These are phyloP conservation scores for Pontederia crassipes DNA, from an alignment of 176 grass and related monocot species.

Conservation along the genomic window DNA sequence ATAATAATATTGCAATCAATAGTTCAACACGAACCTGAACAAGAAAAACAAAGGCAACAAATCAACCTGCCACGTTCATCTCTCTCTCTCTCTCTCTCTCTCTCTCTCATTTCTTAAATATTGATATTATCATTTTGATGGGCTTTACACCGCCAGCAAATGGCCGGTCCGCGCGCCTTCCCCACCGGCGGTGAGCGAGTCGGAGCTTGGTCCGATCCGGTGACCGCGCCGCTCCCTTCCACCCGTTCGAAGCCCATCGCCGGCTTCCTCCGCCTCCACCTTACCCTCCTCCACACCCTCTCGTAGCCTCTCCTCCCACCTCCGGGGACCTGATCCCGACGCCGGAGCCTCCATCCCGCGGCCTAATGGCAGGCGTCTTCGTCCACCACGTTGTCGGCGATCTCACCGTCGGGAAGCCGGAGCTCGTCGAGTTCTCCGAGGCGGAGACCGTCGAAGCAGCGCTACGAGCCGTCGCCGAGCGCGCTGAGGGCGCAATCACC, in stretches of 20 bases:
- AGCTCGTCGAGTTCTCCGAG: slow-evolving; percentile 57
- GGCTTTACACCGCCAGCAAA: no score
- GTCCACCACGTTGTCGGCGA: slow-evolving; percentile 90
- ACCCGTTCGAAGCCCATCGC: not conserved
- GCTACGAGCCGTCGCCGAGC: slow-evolving; percentile 50
- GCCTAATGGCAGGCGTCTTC: slow-evolving; percentile 63
- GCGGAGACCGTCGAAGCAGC: slow-evolving; percentile 62
- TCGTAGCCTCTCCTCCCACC: slow-evolving; percentile 49
- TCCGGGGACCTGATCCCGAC: slow-evolving; percentile 61
- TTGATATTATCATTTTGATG: no score
- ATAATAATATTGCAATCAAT: no score
- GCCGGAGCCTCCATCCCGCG: not conserved
- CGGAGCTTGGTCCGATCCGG: no score
- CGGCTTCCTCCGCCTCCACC: slow-evolving; percentile 22
- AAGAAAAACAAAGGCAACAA: no score
- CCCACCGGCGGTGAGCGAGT: no score
- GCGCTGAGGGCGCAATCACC: slow-evolving; percentile 56
- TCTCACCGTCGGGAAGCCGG: slow-evolving; percentile 75
- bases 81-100: no score
- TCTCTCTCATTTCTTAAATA: not conserved
- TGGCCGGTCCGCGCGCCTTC: no score
- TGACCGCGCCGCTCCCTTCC: no score
- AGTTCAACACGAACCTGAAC: no score
- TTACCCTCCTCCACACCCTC: slow-evolving; percentile 9
- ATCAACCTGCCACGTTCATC: no score